Conservation (phyloP, 2,329 filamentous ascomycete genomes). For the Colletotrichum sojae region DNA sequence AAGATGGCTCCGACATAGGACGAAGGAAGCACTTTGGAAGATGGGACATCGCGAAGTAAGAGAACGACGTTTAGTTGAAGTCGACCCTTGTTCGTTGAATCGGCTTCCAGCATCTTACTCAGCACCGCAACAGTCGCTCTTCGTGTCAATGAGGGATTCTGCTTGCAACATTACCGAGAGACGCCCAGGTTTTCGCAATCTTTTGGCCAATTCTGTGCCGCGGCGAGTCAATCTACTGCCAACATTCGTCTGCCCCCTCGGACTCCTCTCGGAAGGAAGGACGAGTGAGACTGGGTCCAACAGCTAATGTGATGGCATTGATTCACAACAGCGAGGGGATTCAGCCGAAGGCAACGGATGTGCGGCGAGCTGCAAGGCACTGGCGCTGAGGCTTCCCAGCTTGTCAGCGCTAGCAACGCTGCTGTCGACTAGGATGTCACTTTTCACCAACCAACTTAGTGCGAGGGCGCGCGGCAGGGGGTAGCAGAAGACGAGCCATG, state of each 20-base stretch:
- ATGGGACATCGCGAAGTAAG: background rate
- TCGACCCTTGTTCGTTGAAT: background rate
- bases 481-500: conserved; percentile 6
- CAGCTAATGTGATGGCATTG: conserved; percentile 1
- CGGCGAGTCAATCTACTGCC: background rate
- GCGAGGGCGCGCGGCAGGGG: conserved; percentile 1
- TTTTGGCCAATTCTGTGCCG: background rate
- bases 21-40: background rate
- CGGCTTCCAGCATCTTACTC: background rate
- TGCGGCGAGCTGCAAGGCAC: conserved; percentile 30
- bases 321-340: background rate
- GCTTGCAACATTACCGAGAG: conserved; percentile 19
- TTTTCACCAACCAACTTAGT: conserved; percentile 20
- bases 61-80: background rate
- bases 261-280: background rate
- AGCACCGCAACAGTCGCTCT: background rate
- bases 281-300: background rate
- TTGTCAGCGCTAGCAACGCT: conserved; percentile 36
- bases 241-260: background rate
- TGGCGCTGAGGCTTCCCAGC: conserved; percentile 10
- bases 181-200: conserved; percentile 6
- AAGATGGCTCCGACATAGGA: conserved; percentile 13
- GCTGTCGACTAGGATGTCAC: conserved; percentile 15
- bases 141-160: background rate
- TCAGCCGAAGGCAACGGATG: conserved; percentile 13